A percentile compares a stretch with the other conserved stretches of the same genome.
Evolutionary conservation across 2,329 filamentous ascomycete species (phyloP).

Genomic region (Aphanocladium album): DNA sequence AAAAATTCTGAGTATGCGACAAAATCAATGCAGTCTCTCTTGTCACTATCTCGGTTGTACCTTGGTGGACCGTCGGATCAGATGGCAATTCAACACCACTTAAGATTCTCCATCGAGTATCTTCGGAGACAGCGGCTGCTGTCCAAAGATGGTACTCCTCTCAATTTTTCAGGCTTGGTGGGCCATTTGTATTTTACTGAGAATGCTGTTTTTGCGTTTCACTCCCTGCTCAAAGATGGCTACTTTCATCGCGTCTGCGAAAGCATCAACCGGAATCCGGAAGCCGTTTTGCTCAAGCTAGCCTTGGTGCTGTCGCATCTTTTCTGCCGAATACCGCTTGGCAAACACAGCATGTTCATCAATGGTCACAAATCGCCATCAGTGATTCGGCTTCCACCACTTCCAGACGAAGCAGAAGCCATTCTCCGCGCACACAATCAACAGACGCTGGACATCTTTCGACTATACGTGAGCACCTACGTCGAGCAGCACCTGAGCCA

Average conservation of each 20-base stretch:
- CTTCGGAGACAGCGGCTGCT: conserved; percentile 64
- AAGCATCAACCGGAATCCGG: conserved; percentile 45
- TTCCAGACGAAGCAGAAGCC: conserved; percentile 53
- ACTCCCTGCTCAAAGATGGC: conserved; percentile 64
- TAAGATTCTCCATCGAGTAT: conserved; percentile 79
- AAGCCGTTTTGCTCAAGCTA: conserved; percentile 50
- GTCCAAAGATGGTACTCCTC: conserved; percentile 52
- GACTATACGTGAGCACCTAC: conserved; percentile 64
- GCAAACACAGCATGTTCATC: conserved; percentile 40
- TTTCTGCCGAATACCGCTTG: conserved; percentile 56
- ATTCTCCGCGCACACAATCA: conserved; percentile 59
- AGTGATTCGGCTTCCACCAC: conserved; percentile 57
- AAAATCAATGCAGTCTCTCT: conserved; percentile 57
- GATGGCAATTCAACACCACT: conserved; percentile 66
- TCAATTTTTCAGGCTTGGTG: conserved; percentile 68
- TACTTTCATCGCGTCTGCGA: conserved; percentile 62
- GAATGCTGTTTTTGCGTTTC: conserved; percentile 71
- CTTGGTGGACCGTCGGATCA: conserved; percentile 64
- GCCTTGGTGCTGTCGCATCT: conserved; percentile 67
- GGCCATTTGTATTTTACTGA: conserved; percentile 73
- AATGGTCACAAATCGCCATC: conserved; percentile 55
- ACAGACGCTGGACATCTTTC: conserved; percentile 61
- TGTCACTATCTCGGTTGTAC: conserved; percentile 66
- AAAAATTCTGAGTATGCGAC: conserved; percentile 57
- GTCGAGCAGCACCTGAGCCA: conserved; percentile 56